Evolutionary conservation across 768 basidiomycete species (phyloP), one percentile per base, ranked within the genome.

Genomic region (Lactarius vividus): DNA sequence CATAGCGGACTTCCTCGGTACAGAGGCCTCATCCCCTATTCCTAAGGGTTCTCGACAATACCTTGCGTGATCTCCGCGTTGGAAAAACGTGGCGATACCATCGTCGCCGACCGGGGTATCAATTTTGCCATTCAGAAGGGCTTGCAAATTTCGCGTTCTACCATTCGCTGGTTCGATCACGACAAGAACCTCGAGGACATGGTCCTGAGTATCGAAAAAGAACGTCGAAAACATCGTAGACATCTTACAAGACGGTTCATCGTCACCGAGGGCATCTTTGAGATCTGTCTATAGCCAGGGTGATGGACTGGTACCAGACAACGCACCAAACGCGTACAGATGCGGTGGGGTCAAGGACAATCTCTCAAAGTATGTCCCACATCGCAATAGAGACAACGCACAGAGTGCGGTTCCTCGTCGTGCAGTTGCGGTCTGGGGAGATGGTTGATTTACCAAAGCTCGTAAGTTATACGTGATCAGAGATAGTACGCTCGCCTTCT

Each of bases 51-150:
- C 76, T 87, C 93, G 10, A 94, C 94, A 63, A 87, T 94, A 69
- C 87, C 92, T 3, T 96, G 94, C 18, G 94, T 95, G 72, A 97
- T 99, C 66, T 94, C 97, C 0, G 93, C 96, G 1, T 99, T 98
- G 78, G 94, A 91, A 82, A 98, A 99, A 76, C 87, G 96, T 67
- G 96, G 96, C 2, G 96, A 99, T 73, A 87, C 98, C 72, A 96
- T 99, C 72, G 91, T 98, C n/a, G 95, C 94, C 2, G 97, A 99
- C 77, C 87, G 94, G n/a, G 86, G 88, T n/a, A 88, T 96, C 71
- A 96, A 92, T 77, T 94, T 98, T 75, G 88, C 92, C 16, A 91
- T 98, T 61, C 96, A 97, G 75, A 96, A 95, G 77, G 97, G 96
- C 20, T 86, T 98, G 35, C 91, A 96, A 75, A 94, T 98, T 66